Evolutionary conservation across 2,329 filamentous ascomycete genomes (phyloP), one percentile per base, ranked within the genome.

Genomic region (Zymoseptoria crescenta): DNA sequence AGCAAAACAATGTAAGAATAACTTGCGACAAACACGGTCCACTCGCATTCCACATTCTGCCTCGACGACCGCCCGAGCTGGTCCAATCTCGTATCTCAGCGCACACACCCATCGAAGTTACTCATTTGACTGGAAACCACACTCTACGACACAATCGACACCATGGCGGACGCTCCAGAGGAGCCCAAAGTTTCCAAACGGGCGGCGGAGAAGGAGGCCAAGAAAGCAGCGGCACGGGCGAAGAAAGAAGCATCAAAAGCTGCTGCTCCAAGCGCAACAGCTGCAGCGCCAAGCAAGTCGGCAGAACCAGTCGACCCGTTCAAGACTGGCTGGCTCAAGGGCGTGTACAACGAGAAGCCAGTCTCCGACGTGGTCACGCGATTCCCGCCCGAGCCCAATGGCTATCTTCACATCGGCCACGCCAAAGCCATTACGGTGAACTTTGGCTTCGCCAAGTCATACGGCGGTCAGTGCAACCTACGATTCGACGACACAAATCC

Each of bases 401-500:
- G 93, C 57, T 96, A 88, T 73, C 82, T 96, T 8, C 92, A 96
- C 72, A 88, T 97, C 67, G 93, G 93, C 20, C 94, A 97, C 72
- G 89, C 88, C 65, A 97, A 97, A 78, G 93, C 94, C 21, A 96
- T 97, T 73, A 88, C 91, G 0, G 85, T 97, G 74, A 96, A 97
- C 76, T 97, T 97, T 76, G 93, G 93, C 6, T 97, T 96, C 73
- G 93, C 94, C 13, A 85, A 83, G 70, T 86, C 87, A 70, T 89
- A 96, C 72, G 88, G 87, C 41, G 93, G 93, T 59, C 79, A 86
- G 62, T 88, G 85, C 74, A 87, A 87, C 69, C 75, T 91, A 62
- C 83, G 93, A 68, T 96, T 89, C 73, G 94, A 97, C 73, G 94
- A 97, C 69, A 97, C 94, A 13, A 97, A 97, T 73, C 94, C 94